Base-by-base conservation (phyloP, 2,329 filamentous ascomycete genomes). In the Sclerotinia subarctica region DNA sequence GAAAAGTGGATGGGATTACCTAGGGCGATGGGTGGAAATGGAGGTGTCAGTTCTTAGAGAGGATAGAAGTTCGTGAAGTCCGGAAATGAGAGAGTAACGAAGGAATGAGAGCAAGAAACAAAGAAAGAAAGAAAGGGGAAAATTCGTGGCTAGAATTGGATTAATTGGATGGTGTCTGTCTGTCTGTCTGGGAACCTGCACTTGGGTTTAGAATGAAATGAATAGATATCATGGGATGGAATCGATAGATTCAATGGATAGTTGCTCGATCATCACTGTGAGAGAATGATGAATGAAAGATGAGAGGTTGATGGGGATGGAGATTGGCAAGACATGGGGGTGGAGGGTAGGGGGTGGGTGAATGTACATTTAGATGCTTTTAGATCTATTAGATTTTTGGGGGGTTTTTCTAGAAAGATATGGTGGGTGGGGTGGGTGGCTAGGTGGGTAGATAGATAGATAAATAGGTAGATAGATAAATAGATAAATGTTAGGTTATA, bases 1-100 rank as follows among this genome's bases (percentile, higher is more conserved):
- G 72, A 76, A 66, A 72, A 70, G 35, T 77, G 76, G 76, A 70
- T 67, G 68, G 58, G 32, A 10, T 65, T 77, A 21, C 75, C 75
- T 17, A 72, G 68, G 68, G 69, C 75, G 35, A 60, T 76, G 47
- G 76, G 75, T 11, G 76, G 76, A 44, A 72, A 70, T 54, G 68
- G 68, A 10, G 8, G 11, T 46, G 51, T 24, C 29, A 51, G 54
- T 44, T n/a, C 42, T 57, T 46, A 46, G 63, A 47, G 51, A 26
- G 49, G 38, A n/a, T 15, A 19, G 8, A 38, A 19, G 15, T n/a
- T 2, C 1, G n/a, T 15, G 35, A n/a, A 38, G 24, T 26, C 5
- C 2, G 5, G 21, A 3, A 26, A 24, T 35, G 32, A 1, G 24
- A n/a, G n/a, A 2, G 10, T 42, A 35, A 26, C 3, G 26, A 38